Base-by-base conservation (phyloP, 129 eudicot genomes). In the Sambucus nigra region DNA sequence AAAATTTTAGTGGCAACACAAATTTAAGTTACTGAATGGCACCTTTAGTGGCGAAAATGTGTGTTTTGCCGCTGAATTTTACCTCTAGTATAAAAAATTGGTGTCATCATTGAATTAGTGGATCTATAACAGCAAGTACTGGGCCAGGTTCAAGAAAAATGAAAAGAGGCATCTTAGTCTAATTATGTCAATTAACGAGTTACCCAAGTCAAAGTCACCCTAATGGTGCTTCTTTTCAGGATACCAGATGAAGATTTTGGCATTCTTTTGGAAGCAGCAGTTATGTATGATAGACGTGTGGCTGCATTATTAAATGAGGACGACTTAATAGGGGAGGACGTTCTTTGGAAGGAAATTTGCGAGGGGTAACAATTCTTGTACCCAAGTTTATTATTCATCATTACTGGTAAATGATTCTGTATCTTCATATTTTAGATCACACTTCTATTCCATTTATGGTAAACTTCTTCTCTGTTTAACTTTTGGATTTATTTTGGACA, bases 231-330 rank as follows among this genome's bases (percentile, higher is more conserved):
- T 16, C 13, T n/a, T 73, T 69, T 47, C 68, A 91, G 98, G 98
- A 91, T 95, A 14, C 86, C 89, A 47, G 98, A 91, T 85, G 95
- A 85, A 75, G 94, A 91, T 69, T 91, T 91, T 59, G 80, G 86
- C 55, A 85, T 91, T 69, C 95, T 85, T 48, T 61, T 91, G 57
- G 98, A 91, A 76, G 98, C 98, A 55, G 94, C 98, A 65, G 77
- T 91, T 25, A 79, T 85, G 98, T 91, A 81, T 46, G 98, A 91
- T 64, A 81, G 95, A 57, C 78, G 95, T 47, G 95, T 91, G 69
- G 94, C 94, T 59, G 98, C 94, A 55, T 61, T 74, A 33, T 57
- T 91, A 35, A 77, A 75, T 54, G 98, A 91, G 72, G 73, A 85
- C 62, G 98, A 85, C 63, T 76, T 80, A 59, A 67, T 48, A 32